Conservation (phyloP, 495 filamentous ascomycete species). For the Talaromyces wortmannii region DNA sequence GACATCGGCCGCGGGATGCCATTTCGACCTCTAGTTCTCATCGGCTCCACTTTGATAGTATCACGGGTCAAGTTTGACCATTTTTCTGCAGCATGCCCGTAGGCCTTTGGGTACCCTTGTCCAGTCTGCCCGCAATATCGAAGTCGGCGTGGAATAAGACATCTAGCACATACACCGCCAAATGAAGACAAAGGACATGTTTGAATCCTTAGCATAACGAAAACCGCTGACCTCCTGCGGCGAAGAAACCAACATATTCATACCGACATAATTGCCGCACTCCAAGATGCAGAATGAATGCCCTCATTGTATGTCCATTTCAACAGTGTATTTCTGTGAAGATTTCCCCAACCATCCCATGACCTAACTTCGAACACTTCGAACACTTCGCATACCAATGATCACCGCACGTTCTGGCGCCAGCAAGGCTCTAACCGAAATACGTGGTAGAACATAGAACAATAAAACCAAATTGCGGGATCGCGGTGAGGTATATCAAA, state of each 20-base stretch:
- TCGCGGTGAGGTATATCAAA: conserved; percentile 3
- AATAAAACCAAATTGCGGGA: conserved; percentile 5
- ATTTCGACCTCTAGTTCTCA: conserved; percentile 14
- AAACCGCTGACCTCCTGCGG: background rate
- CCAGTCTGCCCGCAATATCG: background rate
- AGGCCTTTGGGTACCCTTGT: background rate
- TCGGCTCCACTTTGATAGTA: conserved; percentile 9
- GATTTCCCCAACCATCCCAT: no score
- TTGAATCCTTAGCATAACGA: background rate
- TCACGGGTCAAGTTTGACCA: conserved; percentile 6
- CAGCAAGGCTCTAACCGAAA: background rate
- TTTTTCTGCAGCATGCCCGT: background rate
- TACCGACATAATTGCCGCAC: background rate
- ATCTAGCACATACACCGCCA: background rate
- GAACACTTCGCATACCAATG: background rate
- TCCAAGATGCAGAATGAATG: background rate
- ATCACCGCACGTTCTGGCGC: background rate
- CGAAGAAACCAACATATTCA: background rate
- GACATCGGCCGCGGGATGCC: conserved; percentile 20
- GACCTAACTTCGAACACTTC: no score
- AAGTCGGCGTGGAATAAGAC: background rate
- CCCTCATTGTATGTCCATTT: background rate
- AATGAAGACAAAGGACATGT: background rate
- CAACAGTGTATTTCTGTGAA: background rate
- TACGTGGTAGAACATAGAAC: conserved; percentile 12